Conservation (phyloP, 2,329 filamentous ascomycete genomes). For the Sporothrix dimorphospora region DNA sequence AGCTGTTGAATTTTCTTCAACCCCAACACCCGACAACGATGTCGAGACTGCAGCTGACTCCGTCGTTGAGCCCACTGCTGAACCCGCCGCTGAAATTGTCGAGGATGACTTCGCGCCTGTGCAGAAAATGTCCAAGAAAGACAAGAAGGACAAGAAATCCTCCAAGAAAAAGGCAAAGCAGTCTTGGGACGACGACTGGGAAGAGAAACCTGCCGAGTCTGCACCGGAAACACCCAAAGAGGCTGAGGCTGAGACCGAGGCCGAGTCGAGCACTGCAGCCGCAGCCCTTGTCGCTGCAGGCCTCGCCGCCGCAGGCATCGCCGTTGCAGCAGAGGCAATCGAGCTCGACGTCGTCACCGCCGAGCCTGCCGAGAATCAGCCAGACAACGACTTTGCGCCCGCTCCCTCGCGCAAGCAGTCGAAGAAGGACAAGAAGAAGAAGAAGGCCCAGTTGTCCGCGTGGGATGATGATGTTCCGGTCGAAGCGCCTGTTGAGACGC, state of each 20-base stretch:
- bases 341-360: not conserved
- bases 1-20: not conserved
- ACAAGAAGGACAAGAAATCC: constrained; percentile 33
- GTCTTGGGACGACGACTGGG: constrained; percentile 1
- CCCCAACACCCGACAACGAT: not conserved
- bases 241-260: not conserved
- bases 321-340: not conserved
- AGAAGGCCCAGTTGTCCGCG: not conserved
- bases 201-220: constrained; percentile 10
- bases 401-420: not conserved
- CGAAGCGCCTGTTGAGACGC: not conserved
- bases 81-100: not conserved
- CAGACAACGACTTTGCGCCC: constrained; percentile 6
- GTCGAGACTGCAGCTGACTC: not conserved
- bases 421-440: constrained; percentile 11
- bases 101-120: constrained; percentile 5
- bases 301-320: constrained; percentile 8
- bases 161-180: constrained; percentile 33
- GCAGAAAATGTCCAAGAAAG: constrained; percentile 44
- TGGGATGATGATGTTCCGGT: constrained; percentile 4
- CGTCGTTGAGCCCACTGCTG: not conserved
- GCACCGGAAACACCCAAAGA: not conserved
- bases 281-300: not conserved
- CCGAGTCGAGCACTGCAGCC: not conserved
- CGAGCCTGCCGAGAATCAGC: not conserved